Percentiles rank a stretch among this genome's conserved stretches.
Conservation (phyloP, 192 early-diverging fungal species). For the Rhizophagus clarus region DNA sequence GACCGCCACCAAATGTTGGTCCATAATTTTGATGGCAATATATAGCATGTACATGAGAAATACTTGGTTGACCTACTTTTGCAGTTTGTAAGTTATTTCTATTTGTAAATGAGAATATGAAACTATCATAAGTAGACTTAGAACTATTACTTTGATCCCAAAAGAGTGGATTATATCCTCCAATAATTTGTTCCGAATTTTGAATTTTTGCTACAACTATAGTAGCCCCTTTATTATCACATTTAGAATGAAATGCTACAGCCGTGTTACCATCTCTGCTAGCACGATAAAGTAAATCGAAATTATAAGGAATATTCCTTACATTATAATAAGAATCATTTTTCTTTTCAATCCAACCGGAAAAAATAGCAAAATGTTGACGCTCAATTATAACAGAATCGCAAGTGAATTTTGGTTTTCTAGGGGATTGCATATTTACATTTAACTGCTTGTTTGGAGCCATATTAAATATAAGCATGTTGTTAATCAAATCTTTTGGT, state of each 20-base stretch:
- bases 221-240: no score
- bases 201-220: no score
- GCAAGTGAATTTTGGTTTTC: not conserved
- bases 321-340: no score
- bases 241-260: no score
- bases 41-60: no score
- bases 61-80: no score
- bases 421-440: not conserved
- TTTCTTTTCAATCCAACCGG: no score
- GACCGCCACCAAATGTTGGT: not conserved
- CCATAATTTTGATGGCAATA: not conserved
- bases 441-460: not conserved
- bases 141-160: not conserved
- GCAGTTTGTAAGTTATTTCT: not conserved
- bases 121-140: no score
- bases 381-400: not conserved
- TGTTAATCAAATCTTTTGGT: not conserved
- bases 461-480: not conserved
- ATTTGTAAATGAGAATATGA: not conserved
- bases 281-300: slow-evolving; percentile 17
- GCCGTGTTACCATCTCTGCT: not conserved
- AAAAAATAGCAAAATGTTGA: no score
- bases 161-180: not conserved
- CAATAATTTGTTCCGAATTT: not conserved
- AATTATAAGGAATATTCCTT: no score